Evolutionary conservation across 768 basidiomycete species (phyloP).

Genomic region (Naganishia antarctica): DNA sequence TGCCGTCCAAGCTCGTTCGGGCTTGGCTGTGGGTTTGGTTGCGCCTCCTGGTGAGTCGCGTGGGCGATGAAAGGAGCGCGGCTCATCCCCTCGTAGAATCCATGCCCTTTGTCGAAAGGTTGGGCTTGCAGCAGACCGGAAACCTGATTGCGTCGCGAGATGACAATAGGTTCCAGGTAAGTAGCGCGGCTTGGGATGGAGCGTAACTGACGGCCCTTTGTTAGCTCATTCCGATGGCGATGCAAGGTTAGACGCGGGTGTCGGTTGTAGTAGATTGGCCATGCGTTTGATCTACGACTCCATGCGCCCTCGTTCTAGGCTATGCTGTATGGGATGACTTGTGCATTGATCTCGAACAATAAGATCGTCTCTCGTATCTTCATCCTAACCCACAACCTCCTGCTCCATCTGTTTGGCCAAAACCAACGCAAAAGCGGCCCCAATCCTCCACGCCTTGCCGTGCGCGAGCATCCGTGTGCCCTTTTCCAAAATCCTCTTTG

Average conservation of each 20-base stretch:
- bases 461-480: constrained; percentile 22
- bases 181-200: neutral
- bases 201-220: neutral
- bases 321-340: too few relatives aligned
- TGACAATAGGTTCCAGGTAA: constrained; percentile 14
- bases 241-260: neutral
- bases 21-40: neutral
- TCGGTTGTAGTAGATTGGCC: too few relatives aligned
- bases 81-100: neutral
- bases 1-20: neutral
- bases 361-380: too few relatives aligned
- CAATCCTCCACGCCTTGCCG: constrained; percentile 24
- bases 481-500: constrained; percentile 22
- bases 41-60: constrained; percentile 1
- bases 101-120: neutral
- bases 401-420: constrained; percentile 22
- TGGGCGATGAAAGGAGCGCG: neutral
- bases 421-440: constrained; percentile 23
- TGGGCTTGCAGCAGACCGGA: neutral
- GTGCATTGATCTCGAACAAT: too few relatives aligned
- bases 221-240: neutral
- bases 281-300: too few relatives aligned
- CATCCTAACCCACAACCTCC: neutral
- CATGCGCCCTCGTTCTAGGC: too few relatives aligned
- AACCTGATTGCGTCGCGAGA: constrained; percentile 11